Base-by-base conservation (phyloP, 1,284 basidiomycete species). In the Ustilago crameri region DNA sequence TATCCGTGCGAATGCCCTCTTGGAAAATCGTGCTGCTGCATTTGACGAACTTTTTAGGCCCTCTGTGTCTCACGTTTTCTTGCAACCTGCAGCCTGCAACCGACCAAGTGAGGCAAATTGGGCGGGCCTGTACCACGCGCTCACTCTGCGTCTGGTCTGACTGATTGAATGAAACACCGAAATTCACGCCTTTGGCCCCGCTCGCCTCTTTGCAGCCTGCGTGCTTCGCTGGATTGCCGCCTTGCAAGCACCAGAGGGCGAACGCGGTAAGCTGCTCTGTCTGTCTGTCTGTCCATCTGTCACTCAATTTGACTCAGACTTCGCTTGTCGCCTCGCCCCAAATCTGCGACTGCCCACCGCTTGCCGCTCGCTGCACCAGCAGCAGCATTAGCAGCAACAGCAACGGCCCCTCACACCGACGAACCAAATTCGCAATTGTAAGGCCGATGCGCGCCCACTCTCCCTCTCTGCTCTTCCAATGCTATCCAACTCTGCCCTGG, bases 191-290 rank as follows among this genome's bases (percentile, higher is more conserved):
- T 30, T 23, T 23, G 27, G 27, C 24, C 47, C 27, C n/a, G 44
- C 37, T 23, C 20, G 12, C 41, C 22, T 23, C 9, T 2, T 23
- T 23, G 17, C 22, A 14, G 9, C 38, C 23, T 42, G 22, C 20
- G 9, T 12, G 34, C 42, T 38, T n/a, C n/a, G 42, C 51, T 53
- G 51, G 51, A 32, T 46, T 34, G 15, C n/a, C 43, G 18, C 22
- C 37, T 7, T 7, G 30, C 30, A 12, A 30, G 30, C 30, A 7
- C 30, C 7, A 30, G 30, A 30, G 30, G 5, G 30, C 30, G 12
- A 30, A 30, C 30, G 30, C 30, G 30, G 30, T 12, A 30, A 30
- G 12, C 30, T 30, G 30, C 5, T 30, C 30, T 30, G 30, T 30
- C 30, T 30, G 30, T 30, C 30, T 30, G 30, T 30, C 30, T 30